Evolutionary conservation across 441 rosid genomes (phyloP).

Genomic region (Erysimum cheiri): DNA sequence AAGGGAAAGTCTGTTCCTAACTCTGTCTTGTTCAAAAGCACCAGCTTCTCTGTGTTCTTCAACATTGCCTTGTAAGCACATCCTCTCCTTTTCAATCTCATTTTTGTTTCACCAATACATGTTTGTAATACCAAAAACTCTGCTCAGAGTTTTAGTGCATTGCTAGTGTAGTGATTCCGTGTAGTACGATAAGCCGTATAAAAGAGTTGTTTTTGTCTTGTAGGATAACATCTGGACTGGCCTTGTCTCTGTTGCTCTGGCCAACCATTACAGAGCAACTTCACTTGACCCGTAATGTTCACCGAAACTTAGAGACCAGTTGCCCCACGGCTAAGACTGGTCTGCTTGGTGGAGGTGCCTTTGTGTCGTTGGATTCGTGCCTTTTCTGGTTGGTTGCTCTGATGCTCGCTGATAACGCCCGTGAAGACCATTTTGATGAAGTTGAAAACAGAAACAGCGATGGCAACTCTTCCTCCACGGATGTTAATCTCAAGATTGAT

Average conservation of each 20-base stretch:
- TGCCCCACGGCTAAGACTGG: conserved; percentile 99
- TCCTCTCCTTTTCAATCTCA: background rate
- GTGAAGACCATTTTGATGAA: conserved; percentile 92
- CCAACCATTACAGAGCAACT: conserved; percentile 87
- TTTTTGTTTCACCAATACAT: conserved; percentile 19
- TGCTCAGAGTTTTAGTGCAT: background rate
- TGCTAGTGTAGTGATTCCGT: background rate
- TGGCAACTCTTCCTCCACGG: conserved; percentile 38
- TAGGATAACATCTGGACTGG: conserved; percentile 82
- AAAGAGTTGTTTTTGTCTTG: conserved; percentile 17
- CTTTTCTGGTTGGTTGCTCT: conserved; percentile 91
- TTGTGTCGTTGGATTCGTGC: conserved; percentile 92
- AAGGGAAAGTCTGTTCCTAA: conserved; percentile 81
- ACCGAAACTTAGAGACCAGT: conserved; percentile 49
- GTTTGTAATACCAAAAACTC: background rate
- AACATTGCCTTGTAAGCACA: conserved; percentile 81
- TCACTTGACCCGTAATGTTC: conserved; percentile 70
- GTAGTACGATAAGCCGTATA: background rate
- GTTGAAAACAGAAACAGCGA: conserved; percentile 44
- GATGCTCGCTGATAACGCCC: conserved; percentile 87
- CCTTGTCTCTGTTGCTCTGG: conserved; percentile 69
- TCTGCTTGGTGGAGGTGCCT: conserved; percentile 94
- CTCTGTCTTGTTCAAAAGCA: conserved; percentile 68
- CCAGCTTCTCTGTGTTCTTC: conserved; percentile 75
- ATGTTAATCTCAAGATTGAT: conserved; percentile 44